Evolutionary conservation across 495 filamentous ascomycete genomes (phyloP), one percentile per base, ranked within the genome.

Genomic region (Paragyromitra xinjiangensis): DNA sequence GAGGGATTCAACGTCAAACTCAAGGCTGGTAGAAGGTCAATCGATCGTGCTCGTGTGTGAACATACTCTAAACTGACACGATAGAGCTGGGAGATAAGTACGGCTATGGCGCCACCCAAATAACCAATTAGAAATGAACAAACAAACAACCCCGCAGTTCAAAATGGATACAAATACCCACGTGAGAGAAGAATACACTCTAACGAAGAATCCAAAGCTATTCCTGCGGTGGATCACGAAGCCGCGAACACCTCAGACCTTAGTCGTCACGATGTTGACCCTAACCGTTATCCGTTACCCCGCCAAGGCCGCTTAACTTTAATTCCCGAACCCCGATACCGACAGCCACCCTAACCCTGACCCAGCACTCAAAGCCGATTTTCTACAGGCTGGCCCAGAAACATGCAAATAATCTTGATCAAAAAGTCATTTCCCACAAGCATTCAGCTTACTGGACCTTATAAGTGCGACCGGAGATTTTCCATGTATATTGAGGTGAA

Each of bases 121-220:
- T 42, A 68, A 34, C 65, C 55, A 55, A 75, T 70, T 59, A 64
- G 58, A 75, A 39, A 63, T 34, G 72, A 40, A 26, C 37, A 42
- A 69, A 74, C 26, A 74, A 61, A 37, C 55, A 51, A 75, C 67
- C 67, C 72, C 63, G 71, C 64, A 63, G 37, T 45, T 44, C 67
- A 45, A 69, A 59, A 42, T 4, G 39, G 39, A 69, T 53, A 39
- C 45, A 69, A 69, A 59, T 59, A 37, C 67, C 50, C 67, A 69
- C 37, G 22, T 22, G 53, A 45, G 67, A 16, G 50, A 58, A 34
- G 66, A 37, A 45, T 69, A 69, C 50, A 34, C 65, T 42, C 56
- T 48, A 53, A 6, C n/a, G 26, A 16, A 51, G 29, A 39, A 40
- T 44, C 24, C 26, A 67, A 55, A 51, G 44, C 44, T 22, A 44